Evolutionary conservation across 139 green algal genomes (phyloP), one percentile per base, ranked within the genome.

Genomic region (Tetradesmus lagerheimii): DNA sequence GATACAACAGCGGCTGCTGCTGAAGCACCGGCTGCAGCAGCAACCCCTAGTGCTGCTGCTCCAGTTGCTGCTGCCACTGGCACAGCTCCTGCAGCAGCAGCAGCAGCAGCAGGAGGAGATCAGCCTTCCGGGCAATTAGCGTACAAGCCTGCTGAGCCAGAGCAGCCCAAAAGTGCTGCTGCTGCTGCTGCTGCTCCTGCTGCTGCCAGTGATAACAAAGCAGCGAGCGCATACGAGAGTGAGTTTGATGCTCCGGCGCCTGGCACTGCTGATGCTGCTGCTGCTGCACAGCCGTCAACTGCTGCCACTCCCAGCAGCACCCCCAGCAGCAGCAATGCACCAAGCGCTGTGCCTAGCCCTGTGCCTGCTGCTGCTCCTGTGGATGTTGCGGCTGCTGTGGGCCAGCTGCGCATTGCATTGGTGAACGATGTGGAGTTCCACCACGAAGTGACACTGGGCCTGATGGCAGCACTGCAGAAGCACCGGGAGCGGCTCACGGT

Each of bases 341-440:
- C 41, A 67, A 34, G 41, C 37, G 39, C 27, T 85, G 77, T 37
- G 1, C 27, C 64, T 78, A 77, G n/a, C 31, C 50, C 81, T 2
- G 34, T 34, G 18, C 15, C 81, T 77, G 81, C 81, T 78, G 81
- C 81, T 78, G 50, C 81, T 35, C 18, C 81, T 71, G 11, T 20
- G 4, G 41, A 37, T 31, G 15, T 11, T 35, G 50, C 50, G 71
- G 75, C 75, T 81, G 43, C 50, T 64, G 31, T 85, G n/a, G 79
- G 64, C 43, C 12, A 76, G 16, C 43, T 90, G 50, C 14, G 35
- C 25, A 43, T 91, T 4, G 62, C 88, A 3, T 29, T 91, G 39
- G 88, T 91, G 14, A 91, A 91, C 77, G 88, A 91, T 66, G 88
- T 91, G 2, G 79, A 85, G n/a, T 91, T 91, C 29, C 88, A 91